phyloP scores from a whole-genome alignment of 1,139 yeast genomes.

The Dujonia santamariae region DNA sequence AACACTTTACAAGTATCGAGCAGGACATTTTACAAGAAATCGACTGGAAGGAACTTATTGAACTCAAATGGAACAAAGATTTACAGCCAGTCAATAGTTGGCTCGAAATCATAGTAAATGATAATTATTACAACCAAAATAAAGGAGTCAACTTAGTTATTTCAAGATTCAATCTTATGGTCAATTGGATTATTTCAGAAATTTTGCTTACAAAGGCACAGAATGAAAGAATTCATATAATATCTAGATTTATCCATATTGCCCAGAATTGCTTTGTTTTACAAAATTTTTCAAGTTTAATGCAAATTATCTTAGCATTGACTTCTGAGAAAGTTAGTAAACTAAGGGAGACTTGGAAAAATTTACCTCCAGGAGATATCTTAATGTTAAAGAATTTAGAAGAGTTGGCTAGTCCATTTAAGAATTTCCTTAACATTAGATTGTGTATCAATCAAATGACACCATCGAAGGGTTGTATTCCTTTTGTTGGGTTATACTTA shows the following conservation, averaged over 20 bases:
- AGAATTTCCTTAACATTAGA: constrained; percentile 65
- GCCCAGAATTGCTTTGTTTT: constrained; percentile 70
- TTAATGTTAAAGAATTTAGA: constrained; percentile 65
- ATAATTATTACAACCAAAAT: constrained; percentile 44
- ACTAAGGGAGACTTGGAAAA: constrained; percentile 72
- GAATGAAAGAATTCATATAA: constrained; percentile 59
- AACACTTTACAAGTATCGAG: constrained; percentile 84
- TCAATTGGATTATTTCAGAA: constrained; percentile 91
- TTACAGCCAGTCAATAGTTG: constrained; percentile 78
- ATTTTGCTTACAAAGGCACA: constrained; percentile 63
- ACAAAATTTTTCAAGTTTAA: constrained; percentile 82
- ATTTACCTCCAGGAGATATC: constrained; percentile 54
- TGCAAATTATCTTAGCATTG: constrained; percentile 83
- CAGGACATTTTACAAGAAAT: constrained; percentile 78
- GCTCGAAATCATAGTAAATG: constrained; percentile 71
- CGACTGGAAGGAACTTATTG: constrained; percentile 90
- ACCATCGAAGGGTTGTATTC: constrained; percentile 80
- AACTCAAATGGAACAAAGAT: constrained; percentile 68
- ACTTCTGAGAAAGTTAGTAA: constrained; percentile 66
- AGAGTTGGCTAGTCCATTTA: constrained; percentile 59
- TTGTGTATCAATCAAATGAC: constrained; percentile 57
- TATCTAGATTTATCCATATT: constrained; percentile 79
- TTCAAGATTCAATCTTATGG: constrained; percentile 82
- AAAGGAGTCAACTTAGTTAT: constrained; percentile 84
- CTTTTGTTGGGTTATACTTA: constrained; percentile 82